A percentile compares a stretch with the other conserved stretches of the same genome.
Conservation (phyloP, 2,329 filamentous ascomycete species). For the Clathrospora elynae region DNA sequence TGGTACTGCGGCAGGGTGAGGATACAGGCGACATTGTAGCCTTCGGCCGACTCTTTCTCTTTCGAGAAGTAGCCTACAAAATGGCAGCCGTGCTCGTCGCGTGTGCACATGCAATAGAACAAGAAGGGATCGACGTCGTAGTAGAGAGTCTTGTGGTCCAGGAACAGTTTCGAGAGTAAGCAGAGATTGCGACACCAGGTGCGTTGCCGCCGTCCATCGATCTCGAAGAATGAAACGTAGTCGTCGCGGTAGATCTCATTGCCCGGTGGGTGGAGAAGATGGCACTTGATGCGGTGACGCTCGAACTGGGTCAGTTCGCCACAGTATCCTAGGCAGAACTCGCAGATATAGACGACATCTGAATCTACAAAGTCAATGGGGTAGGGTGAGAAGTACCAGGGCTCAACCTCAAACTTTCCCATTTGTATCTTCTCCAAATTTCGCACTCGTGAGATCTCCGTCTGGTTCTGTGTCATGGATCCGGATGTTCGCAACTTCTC, state of each 20-base stretch:
- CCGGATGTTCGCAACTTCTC: slow-evolving; percentile 93
- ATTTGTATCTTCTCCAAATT: slow-evolving; percentile 96
- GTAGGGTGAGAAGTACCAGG: slow-evolving; percentile 99
- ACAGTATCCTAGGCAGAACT: slow-evolving; percentile 94
- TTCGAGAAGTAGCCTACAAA: slow-evolving; percentile 99
- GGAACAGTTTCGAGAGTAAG: slow-evolving; percentile 90
- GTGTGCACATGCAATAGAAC: slow-evolving; percentile 96
- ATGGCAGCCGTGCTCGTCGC: slow-evolving; percentile 87
- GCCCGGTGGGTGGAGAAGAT: slow-evolving; percentile 86
- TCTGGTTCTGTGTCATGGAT: slow-evolving; percentile 98
- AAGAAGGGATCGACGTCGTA: slow-evolving; percentile 99
- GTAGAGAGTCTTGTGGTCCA: slow-evolving; percentile 97
- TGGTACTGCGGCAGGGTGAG: slow-evolving; percentile 95
- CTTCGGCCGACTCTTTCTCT: slow-evolving; percentile 95
- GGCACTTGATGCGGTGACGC: slow-evolving; percentile 88
- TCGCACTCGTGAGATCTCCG: slow-evolving; percentile 92
- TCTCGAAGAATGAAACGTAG: slow-evolving; percentile 94
- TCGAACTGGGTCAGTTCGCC: slow-evolving; percentile 80
- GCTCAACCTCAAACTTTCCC: slow-evolving; percentile 87
- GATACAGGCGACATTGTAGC: slow-evolving; percentile 98
- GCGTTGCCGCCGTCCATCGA: slow-evolving; percentile 89
- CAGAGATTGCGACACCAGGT: slow-evolving; percentile 98
- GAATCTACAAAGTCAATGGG: slow-evolving; percentile 85
- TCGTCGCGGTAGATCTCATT: slow-evolving; percentile 98
- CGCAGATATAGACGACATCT: slow-evolving; percentile 94